Base-by-base conservation (phyloP, 2,329 filamentous ascomycete species). In the Grosmannia penicillata region DNA sequence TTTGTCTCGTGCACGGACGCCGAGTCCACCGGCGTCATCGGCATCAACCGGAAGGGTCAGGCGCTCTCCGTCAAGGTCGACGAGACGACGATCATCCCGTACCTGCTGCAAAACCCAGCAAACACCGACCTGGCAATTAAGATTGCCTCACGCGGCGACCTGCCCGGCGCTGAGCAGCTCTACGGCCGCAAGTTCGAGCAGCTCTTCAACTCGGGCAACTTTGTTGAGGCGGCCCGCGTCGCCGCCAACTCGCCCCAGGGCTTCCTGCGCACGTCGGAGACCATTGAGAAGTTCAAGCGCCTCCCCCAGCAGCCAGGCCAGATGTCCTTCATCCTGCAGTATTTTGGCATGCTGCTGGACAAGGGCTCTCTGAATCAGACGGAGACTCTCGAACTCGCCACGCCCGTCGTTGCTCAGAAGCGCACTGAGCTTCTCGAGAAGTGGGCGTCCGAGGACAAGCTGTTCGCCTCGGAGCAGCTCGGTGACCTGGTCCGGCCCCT, bases 1-100 rank as follows among this genome's bases (percentile, higher is more conserved):
- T 98, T 98, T 65, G 93, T 89, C 21, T 95, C 87, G 17, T 81
- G 84, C 33, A 66, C 78, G 26, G 91, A 98, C 56, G 72, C 73
- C 39, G 78, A 86, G 18, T 93, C 85, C 15, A 75, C 80, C 33
- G 93, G 93, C 51, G 81, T 98, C 45, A 73, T 98, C 38, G 86
- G 85, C 50, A 89, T 98, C 56, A 98, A 98, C 66, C 80, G 93
- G 53, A 94, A 94, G 66, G 93, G 91, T 46, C 91, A 98, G 62
- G 87, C 96, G 33, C 72, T 98, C 45, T 85, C 87, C 41, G 91
- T 96, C 44, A 87, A 81, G 48, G 80, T 98, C 44, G 87, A 96
- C 56, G 93, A 98, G 59, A 75, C 71, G 53, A 93, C 78, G 30
- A 75, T 96, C 56, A 85, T 98, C 47, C 83, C 85, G 29, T 98